These are phyloP conservation scores for Pontederia paniculata DNA, from an alignment of 176 grass and related monocot genomes.

Conservation along the genomic window DNA sequence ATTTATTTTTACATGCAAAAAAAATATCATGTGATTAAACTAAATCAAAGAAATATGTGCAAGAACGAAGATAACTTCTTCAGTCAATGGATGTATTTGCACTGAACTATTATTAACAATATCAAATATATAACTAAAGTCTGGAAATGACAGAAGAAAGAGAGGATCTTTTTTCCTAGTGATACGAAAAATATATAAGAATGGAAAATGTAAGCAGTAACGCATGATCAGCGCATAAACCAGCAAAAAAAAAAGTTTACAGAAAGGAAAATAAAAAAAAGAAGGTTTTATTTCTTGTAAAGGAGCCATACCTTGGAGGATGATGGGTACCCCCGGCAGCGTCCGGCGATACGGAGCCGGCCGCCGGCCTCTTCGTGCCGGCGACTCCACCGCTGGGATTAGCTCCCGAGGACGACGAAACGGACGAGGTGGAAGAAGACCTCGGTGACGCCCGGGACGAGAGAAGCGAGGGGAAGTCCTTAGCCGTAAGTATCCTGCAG, in stretches of 20 bases:
- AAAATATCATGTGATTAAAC: too few relatives aligned
- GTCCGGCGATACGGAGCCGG: conserved; percentile 16
- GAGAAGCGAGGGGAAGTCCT: conserved; percentile 4
- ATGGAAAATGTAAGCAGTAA: background rate
- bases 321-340: conserved; percentile 13
- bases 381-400: background rate
- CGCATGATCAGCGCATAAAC: background rate
- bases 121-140: too few relatives aligned
- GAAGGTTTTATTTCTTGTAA: background rate
- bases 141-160: background rate
- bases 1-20: too few relatives aligned
- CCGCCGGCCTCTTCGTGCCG: conserved; percentile 5
- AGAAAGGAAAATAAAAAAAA: background rate
- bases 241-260: background rate
- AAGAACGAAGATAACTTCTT: too few relatives aligned
- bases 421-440: conserved; percentile 15
- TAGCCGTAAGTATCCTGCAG: conserved; percentile 12
- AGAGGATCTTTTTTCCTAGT: background rate
- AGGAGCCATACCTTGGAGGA: conserved; percentile 15
- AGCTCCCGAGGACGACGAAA: conserved; percentile 10
- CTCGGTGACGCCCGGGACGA: conserved; percentile 2
- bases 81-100: too few relatives aligned
- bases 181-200: background rate
- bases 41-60: too few relatives aligned
- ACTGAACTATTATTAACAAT: too few relatives aligned